Conservation (phyloP, 345 rosid species). For the Eucalyptus erythrocorys region DNA sequence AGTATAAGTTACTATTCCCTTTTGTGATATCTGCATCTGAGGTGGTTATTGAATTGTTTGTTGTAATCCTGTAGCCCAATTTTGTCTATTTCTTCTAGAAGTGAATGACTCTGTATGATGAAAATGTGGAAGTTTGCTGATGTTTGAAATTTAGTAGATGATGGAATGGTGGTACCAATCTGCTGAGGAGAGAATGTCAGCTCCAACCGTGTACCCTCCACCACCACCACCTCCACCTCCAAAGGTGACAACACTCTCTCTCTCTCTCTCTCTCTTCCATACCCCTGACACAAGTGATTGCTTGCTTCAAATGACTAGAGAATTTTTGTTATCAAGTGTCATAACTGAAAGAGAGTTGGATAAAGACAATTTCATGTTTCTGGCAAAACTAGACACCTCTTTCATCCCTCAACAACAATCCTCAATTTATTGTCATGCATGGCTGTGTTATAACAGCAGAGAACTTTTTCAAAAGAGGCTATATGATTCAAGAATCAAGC, state of each 20-base stretch:
- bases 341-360: neutral
- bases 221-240: slow-evolving; percentile 98
- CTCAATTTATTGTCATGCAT: neutral
- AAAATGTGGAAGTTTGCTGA: neutral
- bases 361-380: neutral
- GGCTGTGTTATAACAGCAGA: neutral
- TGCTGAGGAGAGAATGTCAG: slow-evolving; percentile 98
- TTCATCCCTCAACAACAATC: neutral
- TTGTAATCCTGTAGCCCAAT: neutral
- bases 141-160: slow-evolving; percentile 36
- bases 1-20: neutral
- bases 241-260: slow-evolving; percentile 29
- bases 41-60: neutral
- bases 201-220: slow-evolving; percentile 93
- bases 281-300: neutral
- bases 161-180: slow-evolving; percentile 99
- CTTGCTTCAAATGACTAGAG: neutral
- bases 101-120: neutral
- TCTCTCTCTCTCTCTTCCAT: neutral
- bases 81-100: neutral
- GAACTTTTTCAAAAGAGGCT: neutral
- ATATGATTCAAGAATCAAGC: neutral
- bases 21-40: neutral
- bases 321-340: neutral
- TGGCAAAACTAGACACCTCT: neutral